Base-by-base conservation (phyloP, 1,139 yeast genomes). In the Debaryomyces singareniensis region DNA sequence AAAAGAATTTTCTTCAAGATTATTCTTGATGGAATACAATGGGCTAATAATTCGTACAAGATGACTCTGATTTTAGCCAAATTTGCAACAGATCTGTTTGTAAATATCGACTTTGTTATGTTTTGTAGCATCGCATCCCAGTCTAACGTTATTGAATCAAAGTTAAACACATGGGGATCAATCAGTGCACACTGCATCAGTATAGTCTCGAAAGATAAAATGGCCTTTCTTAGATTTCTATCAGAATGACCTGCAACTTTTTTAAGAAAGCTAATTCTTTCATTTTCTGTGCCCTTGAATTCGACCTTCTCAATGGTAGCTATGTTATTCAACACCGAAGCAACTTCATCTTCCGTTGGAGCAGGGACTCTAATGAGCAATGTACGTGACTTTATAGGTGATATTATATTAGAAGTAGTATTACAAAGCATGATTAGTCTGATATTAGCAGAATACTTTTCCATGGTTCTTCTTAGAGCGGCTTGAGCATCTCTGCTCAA, bases 391-490 rank as follows among this genome's bases (percentile, higher is more conserved):
- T 85, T 82, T 37, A 91, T 91, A 4, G 99, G 99, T 2, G 89
- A 80, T 40, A 91, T 91, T 36, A 91, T 87, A 42, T 84, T 85
- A 16, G 96, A 84, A 18, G 95, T 84, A 5, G 96, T 76, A 50
- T 85, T 91, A 45, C 96, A 85, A 20, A 91, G 71, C 63, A 91
- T 64, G 30, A 93, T 75, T 40, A 91, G 63, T 39, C 99, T 72
- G 44, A 91, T 76, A 49, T 86, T 89, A 14, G 82, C 71, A 3
- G 96, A 85, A 57, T 89, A 91, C 51, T 91, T 91, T 51, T 91
- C 99, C 97, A 91, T 93, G 1, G 99, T 91, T 55, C 98, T 74
- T 62, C 98, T 77, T 43, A 91, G 65, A 0, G 98, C 98, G 10
- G 96, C 96, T 54, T 91, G 98, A 0, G 98, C 98, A 52, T 94